Base-by-base conservation (phyloP, 371 early-diverging fungal genomes). In the Rhizopus arrhizus region DNA sequence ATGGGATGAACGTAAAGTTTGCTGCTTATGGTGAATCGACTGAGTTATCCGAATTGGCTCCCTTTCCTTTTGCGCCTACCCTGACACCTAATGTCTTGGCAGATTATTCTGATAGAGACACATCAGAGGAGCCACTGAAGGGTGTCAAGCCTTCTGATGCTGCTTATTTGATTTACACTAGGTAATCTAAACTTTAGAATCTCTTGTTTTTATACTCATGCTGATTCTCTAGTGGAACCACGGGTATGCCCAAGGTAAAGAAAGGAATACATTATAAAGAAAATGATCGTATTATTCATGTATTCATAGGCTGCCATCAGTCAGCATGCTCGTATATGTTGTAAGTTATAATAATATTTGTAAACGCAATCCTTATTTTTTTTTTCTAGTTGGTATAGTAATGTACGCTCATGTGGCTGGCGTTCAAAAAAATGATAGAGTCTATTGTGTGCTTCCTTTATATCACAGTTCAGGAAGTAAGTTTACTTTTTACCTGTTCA, bases 391-490 rank as follows among this genome's bases (percentile, higher is more conserved):
- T 50, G 65, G 48, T 8, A 62, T 65, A 62, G 56, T 62, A 10
- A 62, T 65, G 59, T 69, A 56, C 43, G 38, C 70, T 3, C 56
- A 59, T 35, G 48, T 41, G 15, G 56, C 54, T 10, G 64, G 61
- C 28, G 41, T 65, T 6, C 33, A 59, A 11, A 41, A 61, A 12
- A 50, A 65, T 3, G 75, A 82, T 47, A 64, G 83, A 53, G 70
- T 77, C 0, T 82, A 82, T 56, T 74, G 75, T 53, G 75, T 77
- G n/a, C 53, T 82, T 33, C 83, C 83, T 4, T 65, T 83, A 16
- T 83, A 79, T 38, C 83, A 83, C 54, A 81, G 82, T 51, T 77
- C 80, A 11, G 83, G 76, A 49, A 56, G 73, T 78, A 78, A 65
- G 69, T 54, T 32, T 22, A 22, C 22, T 43, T 11, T n/a, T n/a